Base-by-base conservation (phyloP, 768 basidiomycete genomes). In the Suillus fuscotomentosus region DNA sequence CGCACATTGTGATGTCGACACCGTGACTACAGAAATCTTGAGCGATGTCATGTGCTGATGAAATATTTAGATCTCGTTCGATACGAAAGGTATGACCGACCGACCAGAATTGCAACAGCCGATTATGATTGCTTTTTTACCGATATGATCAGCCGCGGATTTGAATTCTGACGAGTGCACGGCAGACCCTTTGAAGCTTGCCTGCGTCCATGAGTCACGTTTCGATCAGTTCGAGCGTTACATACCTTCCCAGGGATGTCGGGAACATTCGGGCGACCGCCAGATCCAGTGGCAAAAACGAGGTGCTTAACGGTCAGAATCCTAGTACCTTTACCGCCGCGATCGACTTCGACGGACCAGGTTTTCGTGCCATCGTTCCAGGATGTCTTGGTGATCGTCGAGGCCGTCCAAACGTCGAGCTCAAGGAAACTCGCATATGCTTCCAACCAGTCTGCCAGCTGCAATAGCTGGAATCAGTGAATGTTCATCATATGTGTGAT, bases 381-480 rank as follows among this genome's bases (percentile, higher is more conserved):
- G 0, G 67, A 68, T 11, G 81, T 73, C 39, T 72, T 76, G n/a
- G 68, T 72, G 22, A 86, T 77, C 17, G 67, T 77, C 0, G 84
- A 77, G 0, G 84, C 82, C 0, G 82, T 85, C 89, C 88, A 90
- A 11, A 87, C 82, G 63, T 88, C 83, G 50, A 91, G 73, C 63
- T 90, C 89, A 39, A 89, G 78, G 5, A 79, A 71, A 6, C 83
- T 78, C 0, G 84, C 87, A 65, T 90, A 91, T 5, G 75, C 77
- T 70, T 90, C 88, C 17, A 90, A 74, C 85, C 86, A 90, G 66
- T 86, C 84, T 1, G 83, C 88, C 24, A 90, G 79, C 84, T 87
- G 60, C 13, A 34, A 7, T 14, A 5, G 47, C 13, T 13, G n/a
- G 31, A 56, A 56, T 8, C 36, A 27, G 50, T 45, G 15, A 38